Evolutionary conservation across 2,329 filamentous ascomycete species (phyloP), one percentile per base, ranked within the genome.

Genomic region (Coniochaeta pulveracea): DNA sequence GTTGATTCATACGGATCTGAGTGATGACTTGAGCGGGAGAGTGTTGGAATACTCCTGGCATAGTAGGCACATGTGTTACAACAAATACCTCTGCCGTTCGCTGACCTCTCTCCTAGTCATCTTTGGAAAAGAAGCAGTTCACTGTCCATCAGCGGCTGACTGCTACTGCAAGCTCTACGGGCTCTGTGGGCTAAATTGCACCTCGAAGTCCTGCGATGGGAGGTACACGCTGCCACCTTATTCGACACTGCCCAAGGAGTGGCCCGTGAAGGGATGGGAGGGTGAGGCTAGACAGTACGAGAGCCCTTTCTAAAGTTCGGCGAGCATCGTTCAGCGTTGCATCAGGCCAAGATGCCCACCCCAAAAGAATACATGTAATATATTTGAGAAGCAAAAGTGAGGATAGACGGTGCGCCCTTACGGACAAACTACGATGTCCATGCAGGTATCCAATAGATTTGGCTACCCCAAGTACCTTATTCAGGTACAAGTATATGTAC

Each of bases 151-250:
- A 12, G 72, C 72, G 2, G 53, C 60, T 28, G 66, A 71, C 7
- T 82, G 77, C 48, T 81, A 81, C 49, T 82, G 78, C 54, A 70
- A 76, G 25, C 63, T 73, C 11, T 83, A 76, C 44, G 76, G 76
- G 1, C 44, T 77, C 17, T 83, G 78, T 50, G 47, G 57, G 32
- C 35, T 62, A 23, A 43, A 54, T 10, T 64, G 60, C 45, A 49
- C 57, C 2, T 47, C 56, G 12, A 55, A 60, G 15, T 59, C 57
- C 17, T 81, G 77, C 45, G 54, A 64, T 4, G 63, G 63, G 3
- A 66, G 72, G 36, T 82, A 80, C 47, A 57, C 55, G 3, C 57
- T 80, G 6, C 76, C 77, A 3, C 64, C 61, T 0, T 77, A 54
- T 40, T 63, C 72, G 1, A 64, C 57, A 3, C 53, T 81, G 6